Conservation (phyloP, 164 flowering plant species). For the Vitis cinerea region DNA sequence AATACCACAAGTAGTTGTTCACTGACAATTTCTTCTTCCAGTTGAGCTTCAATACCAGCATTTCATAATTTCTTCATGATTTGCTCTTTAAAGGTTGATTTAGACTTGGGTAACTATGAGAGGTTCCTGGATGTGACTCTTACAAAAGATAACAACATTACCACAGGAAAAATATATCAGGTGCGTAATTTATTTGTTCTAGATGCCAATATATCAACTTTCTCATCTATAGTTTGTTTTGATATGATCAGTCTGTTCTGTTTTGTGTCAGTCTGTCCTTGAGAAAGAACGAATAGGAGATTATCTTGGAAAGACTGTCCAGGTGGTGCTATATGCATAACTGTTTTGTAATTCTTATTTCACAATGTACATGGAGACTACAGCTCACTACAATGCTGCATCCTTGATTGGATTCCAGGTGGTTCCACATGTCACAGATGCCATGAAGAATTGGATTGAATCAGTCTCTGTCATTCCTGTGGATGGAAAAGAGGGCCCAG, state of each 20-base stretch:
- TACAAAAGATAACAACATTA: slow-evolving; percentile 90
- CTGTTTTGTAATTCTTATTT: neutral
- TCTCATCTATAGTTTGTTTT: slow-evolving; percentile 3
- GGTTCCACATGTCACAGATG: slow-evolving; percentile 95
- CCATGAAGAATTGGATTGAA: slow-evolving; percentile 84
- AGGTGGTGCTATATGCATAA: slow-evolving; percentile 43
- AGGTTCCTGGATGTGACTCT: slow-evolving; percentile 92
- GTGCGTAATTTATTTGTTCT: slow-evolving; percentile 27
- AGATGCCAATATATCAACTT: neutral
- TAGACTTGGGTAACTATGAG: slow-evolving; percentile 95
- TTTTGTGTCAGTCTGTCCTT: slow-evolving; percentile 72
- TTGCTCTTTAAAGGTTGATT: slow-evolving; percentile 65
- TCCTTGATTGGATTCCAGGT: slow-evolving; percentile 50
- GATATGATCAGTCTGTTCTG: slow-evolving; percentile 1
- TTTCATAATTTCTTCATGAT: neutral
- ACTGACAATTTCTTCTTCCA: neutral
- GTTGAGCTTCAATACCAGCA: neutral
- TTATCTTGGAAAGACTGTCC: slow-evolving; percentile 98
- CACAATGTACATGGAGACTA: neutral
- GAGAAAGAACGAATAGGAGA: slow-evolving; percentile 89
- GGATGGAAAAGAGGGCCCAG: slow-evolving; percentile 90
- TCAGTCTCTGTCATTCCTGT: slow-evolving; percentile 85
- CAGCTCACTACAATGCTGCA: neutral
- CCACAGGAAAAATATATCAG: slow-evolving; percentile 98
- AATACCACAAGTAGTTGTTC: neutral